phyloP scores from a whole-genome alignment of 805 yeast species.

The Lipomyces spencermartinsiae region DNA sequence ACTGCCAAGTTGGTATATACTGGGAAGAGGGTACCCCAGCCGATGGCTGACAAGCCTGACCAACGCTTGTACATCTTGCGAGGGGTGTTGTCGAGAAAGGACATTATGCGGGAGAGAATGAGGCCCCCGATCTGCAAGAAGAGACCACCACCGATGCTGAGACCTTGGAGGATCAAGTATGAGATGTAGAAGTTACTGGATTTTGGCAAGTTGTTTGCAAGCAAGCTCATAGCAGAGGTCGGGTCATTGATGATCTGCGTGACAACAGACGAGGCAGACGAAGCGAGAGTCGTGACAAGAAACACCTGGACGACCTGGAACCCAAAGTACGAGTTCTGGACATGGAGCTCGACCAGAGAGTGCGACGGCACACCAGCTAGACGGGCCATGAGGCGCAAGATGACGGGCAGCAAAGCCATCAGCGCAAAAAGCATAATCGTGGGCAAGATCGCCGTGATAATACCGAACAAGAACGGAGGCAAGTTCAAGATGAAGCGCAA shows the following conservation, averaged over 20 bases:
- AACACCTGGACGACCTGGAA: conserved; percentile 92
- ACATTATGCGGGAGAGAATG: conserved; percentile 72
- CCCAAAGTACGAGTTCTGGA: conserved; percentile 88
- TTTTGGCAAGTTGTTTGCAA: conserved; percentile 81
- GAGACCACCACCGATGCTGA: conserved; percentile 75
- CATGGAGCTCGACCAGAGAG: conserved; percentile 77
- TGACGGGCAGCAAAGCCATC: conserved; percentile 86
- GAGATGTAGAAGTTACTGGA: conserved; percentile 90
- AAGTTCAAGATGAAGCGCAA: conserved; percentile 75
- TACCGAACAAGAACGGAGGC: conserved; percentile 74
- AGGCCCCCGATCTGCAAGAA: conserved; percentile 77
- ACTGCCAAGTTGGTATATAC: conserved; percentile 74
- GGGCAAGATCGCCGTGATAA: conserved; percentile 88
- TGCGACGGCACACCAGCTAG: conserved; percentile 72
- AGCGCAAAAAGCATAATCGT: conserved; percentile 78
- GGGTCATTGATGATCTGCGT: conserved; percentile 76
- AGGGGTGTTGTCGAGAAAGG: conserved; percentile 85
- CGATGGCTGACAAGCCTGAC: conserved; percentile 66
- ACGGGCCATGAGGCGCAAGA: conserved; percentile 78
- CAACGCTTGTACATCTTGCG: conserved; percentile 87
- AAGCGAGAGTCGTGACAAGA: conserved; percentile 79
- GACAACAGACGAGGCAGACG: conserved; percentile 80
- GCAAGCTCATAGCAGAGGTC: conserved; percentile 68
- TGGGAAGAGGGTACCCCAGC: conserved; percentile 87
- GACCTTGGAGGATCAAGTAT: conserved; percentile 81